Percentiles rank a stretch among this genome's conserved stretches.
Evolutionary conservation across 2,329 filamentous ascomycete species (phyloP).

Genomic region (Pseudogymnoascus sp.): DNA sequence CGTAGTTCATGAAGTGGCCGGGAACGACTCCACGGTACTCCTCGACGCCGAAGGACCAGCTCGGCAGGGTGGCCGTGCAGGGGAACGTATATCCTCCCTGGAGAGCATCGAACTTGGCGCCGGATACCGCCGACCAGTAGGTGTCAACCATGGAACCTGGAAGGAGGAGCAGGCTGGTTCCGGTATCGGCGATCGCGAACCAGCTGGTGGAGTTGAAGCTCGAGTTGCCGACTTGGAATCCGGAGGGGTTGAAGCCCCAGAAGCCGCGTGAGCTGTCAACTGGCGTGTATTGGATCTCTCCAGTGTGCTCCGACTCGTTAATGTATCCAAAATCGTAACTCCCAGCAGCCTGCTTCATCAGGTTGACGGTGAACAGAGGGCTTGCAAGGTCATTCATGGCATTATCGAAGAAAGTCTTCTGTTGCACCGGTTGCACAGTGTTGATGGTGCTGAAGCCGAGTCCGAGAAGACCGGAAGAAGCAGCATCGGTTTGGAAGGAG

Average conservation of each 20-base stretch:
- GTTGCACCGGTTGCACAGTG: constrained; percentile 11
- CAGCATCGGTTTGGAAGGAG: constrained; percentile 22
- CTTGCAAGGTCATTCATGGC: constrained; percentile 10
- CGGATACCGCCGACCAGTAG: constrained; percentile 30
- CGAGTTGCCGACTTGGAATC: constrained; percentile 35
- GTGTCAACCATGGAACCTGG: constrained; percentile 24
- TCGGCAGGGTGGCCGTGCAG: constrained; percentile 26
- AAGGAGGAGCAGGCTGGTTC: constrained; percentile 31
- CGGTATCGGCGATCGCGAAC: constrained; percentile 31
- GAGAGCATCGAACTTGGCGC: constrained; percentile 20
- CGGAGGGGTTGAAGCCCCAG: constrained; percentile 47
- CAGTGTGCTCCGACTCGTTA: constrained; percentile 43
- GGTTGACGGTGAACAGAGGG: constrained; percentile 46
- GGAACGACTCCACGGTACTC: constrained; percentile 23
- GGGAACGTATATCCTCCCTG: constrained; percentile 29
- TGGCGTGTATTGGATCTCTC: constrained; percentile 43
- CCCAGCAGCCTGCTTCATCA: constrained; percentile 39
- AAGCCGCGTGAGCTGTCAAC: constrained; percentile 41
- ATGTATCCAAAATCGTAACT: constrained; percentile 49
- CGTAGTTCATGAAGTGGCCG: constrained; percentile 29
- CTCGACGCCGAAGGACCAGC: constrained; percentile 29
- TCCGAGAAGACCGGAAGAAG: constrained; percentile 52
- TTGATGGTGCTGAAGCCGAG: constrained; percentile 35
- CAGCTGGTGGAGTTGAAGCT: constrained; percentile 37
- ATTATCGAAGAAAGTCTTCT: constrained; percentile 19